Evolutionary conservation across 768 basidiomycete species (phyloP), one percentile per base, ranked within the genome.

Genomic region (Mycena amicta): DNA sequence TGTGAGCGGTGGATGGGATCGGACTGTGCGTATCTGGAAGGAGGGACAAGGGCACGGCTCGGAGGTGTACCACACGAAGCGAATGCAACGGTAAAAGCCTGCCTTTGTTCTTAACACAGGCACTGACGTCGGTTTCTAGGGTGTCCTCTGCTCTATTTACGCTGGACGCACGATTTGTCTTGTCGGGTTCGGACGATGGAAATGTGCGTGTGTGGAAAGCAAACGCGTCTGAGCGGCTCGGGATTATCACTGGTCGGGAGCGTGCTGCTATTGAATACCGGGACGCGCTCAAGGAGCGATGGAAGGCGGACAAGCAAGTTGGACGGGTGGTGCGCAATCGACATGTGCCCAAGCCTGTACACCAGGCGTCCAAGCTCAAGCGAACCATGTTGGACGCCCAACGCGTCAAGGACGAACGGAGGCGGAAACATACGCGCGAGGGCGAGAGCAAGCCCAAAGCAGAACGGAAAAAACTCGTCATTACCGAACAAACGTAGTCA

Each of bases 41-140:
- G 87, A 93, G 65, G 92, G 90, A 26, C 84, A 81, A 40, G 95
- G 95, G 0, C 85, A 85, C 28, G 80, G 82, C 5, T 85, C 90
- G 16, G 96, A 98, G 70, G 89, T 95, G 5, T 99, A 98, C 69
- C 96, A 98, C 72, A 96, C 95, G 16, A 98, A 98, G 75, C 91
- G 97, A 45, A 99, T 99, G 97, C 97, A 98, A 73, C 84, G 95
- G 92, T 93, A 77, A 37, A n/a, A n/a, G n/a, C n/a, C n/a, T n/a
- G n/a, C n/a, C n/a, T n/a, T 58, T 31, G 30, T 37, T 47, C 13
- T 22, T 46, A 46, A 46, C 37, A 64, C 33, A 56, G 27, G 20
- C 20, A 41, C 39, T 26, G 1, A n/a, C 47, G n/a, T n/a, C n/a
- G n/a, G 33, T 16, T 28, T 45, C 8, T 59, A 94, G 95, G 59